Evolutionary conservation across 148 eudicot genomes (phyloP), one percentile per base, ranked within the genome.

Genomic region (Silene latifolia): DNA sequence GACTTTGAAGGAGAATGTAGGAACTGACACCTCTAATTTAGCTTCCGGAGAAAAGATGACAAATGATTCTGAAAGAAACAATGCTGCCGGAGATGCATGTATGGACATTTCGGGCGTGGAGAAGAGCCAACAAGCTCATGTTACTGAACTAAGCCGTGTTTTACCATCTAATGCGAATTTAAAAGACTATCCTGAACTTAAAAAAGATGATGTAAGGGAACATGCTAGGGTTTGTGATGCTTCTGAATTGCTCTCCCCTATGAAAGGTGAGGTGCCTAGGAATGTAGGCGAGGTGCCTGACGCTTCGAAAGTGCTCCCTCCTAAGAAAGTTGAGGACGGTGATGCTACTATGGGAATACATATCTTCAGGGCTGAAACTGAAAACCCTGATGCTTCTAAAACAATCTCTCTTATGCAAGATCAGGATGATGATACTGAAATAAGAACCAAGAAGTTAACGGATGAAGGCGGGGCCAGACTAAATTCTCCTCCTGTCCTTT

Each of bases 401-500:
- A 32, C 70, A 44, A 27, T 56, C 72, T 73, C 71, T 53, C 68
- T 53, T 12, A 23, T 71, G 59, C 72, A 71, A 73, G 74, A 63
- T 25, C 66, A 59, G 48, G 23, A 46, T 58, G 61, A n/a, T 71
- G 15, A 4, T 23, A 15, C 75, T 47, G 74, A 77, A 70, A 77
- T 61, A 47, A 67, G 71, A 69, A 66, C 24, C 42, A 42, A 9
- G 35, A 27, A 51, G 39, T 67, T 21, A 39, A 67, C 57, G 17
- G 70, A 35, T 53, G 76, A 58, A 77, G 68, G 44, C 25, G 79
- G 35, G 47, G 21, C 53, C 11, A 77, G 63, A 67, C 21, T 68
- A 12, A 60, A 63, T 74, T 63, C 78, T 72, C 76, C 76, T 44
- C 47, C 73, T 17, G 39, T 29, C 63, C 74, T 76, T 32, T 74